Evolutionary conservation across 495 filamentous ascomycete species (phyloP).

Genomic region (Hypoxylon cercidicola): DNA sequence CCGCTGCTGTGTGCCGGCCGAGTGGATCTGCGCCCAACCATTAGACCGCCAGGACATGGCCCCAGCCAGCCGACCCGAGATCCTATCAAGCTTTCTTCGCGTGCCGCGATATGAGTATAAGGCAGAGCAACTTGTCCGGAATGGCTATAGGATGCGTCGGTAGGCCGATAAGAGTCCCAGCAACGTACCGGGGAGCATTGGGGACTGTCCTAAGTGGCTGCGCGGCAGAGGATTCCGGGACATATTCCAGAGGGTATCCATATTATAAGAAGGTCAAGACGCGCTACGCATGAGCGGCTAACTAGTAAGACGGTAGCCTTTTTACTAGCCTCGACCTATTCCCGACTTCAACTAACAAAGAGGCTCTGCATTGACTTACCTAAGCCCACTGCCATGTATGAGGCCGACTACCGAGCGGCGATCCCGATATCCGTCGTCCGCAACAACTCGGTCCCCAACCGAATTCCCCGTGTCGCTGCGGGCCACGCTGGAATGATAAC

Average conservation of each 20-base stretch:
- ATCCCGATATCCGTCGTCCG: constrained; percentile 36
- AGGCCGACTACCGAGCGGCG: constrained; percentile 37
- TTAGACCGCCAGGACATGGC: constrained; percentile 24
- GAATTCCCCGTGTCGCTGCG: constrained; percentile 13
- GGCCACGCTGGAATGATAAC: background rate
- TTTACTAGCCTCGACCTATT: constrained; percentile 20
- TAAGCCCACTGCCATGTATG: constrained; percentile 11
- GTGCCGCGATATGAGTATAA: constrained; percentile 8
- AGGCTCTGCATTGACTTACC: constrained; percentile 32
- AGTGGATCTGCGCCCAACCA: constrained; percentile 15
- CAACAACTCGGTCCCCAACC: constrained; percentile 1
- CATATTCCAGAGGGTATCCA: constrained; percentile 10
- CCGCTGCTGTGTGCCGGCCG: constrained; percentile 9
- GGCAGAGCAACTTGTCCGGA: background rate
- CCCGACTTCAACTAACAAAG: constrained; percentile 19
- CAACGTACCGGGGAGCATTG: background rate
- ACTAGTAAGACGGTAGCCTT: constrained; percentile 9
- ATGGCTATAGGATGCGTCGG: background rate
- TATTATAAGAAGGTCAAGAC: constrained; percentile 12
- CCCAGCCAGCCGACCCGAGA: constrained; percentile 36
- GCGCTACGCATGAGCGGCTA: constrained; percentile 1
- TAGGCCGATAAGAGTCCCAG: background rate
- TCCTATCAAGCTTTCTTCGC: constrained; percentile 18
- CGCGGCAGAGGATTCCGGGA: background rate
- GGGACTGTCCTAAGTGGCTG: background rate